Base-by-base conservation (phyloP, 148 eudicot genomes). In the Pharnaceum exiguum region DNA sequence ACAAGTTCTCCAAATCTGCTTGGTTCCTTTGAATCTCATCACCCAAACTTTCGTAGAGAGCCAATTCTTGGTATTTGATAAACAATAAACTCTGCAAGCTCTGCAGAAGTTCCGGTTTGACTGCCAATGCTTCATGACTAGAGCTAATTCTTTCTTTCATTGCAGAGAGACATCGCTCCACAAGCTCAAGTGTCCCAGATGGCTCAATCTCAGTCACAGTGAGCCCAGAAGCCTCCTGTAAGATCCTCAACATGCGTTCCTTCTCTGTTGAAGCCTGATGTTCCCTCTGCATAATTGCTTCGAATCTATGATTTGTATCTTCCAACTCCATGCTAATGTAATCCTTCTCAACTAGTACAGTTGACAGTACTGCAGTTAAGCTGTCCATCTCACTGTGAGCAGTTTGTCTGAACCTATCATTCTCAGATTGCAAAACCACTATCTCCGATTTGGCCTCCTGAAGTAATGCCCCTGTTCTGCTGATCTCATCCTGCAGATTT, bases 141-240 rank as follows among this genome's bases (percentile, higher is more conserved):
- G 67, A 55, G 55, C 64, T 42, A 46, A 56, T 53, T 43, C 49
- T 65, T 59, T 82, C 82, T 72, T 76, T 84, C 23, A 84, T 58
- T 62, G 71, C 78, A 29, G 51, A 35, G 19, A 86, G 64, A 71
- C 91, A 84, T 53, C 63, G 67, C 33, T 82, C 80, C 46, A 84
- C 75, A 47, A 82, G 71, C 46, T 42, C 30, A 60, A 71, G 67
- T 28, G 74, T 51, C 57, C 66, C 84, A 49, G 78, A 65, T 43
- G 60, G 26, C 58, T 77, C 76, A 23, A 60, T 43, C 46, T 60
- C 49, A 32, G 57, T 75, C 35, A 64, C 52, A 51, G 78, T 18
- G 23, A 85, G 40, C 50, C 85, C 86, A 70, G 91, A 76, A 59
- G 81, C 86, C 70, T 84, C 90, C 27, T 73, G 56, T 60, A 90